A percentile compares a stretch with the other conserved stretches of the same genome.
These are phyloP conservation scores for Clonostachys sp. DNA, from an alignment of 2,329 filamentous ascomycete species.

Conservation along the genomic window DNA sequence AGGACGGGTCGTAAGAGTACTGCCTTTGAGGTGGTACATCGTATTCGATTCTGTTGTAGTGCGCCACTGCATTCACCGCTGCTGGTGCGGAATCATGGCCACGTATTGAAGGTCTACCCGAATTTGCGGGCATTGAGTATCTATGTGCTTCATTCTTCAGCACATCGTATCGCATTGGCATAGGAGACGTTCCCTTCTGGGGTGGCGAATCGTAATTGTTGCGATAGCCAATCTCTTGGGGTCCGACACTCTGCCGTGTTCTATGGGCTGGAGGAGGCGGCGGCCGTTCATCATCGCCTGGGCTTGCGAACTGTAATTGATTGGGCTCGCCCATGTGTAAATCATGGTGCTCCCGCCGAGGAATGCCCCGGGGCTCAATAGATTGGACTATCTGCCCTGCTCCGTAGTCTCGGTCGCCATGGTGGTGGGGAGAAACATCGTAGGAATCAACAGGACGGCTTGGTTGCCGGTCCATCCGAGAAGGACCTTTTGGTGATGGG, in stretches of 20 bases:
- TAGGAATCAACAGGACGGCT: conserved; percentile 26
- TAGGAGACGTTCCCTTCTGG: conserved; percentile 35
- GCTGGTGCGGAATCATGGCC: conserved; percentile 42
- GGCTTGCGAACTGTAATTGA: conserved; percentile 13
- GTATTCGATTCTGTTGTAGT: conserved; percentile 22
- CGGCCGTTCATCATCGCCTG: conserved; percentile 37
- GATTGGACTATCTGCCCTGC: conserved; percentile 12
- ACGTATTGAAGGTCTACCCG: conserved; percentile 45
- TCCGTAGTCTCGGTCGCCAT: conserved; percentile 30
- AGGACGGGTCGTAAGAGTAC: conserved; percentile 44
- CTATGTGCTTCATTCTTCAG: conserved; percentile 53
- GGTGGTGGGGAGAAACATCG: conserved; percentile 23
- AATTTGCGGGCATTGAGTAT: conserved; percentile 41
- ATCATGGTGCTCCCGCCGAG: conserved; percentile 24
- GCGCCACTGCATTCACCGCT: conserved; percentile 16
- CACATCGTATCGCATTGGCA: conserved; percentile 56
- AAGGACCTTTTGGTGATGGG: conserved; percentile 16
- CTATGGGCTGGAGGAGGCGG: conserved; percentile 54
- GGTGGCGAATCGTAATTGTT: conserved; percentile 32
- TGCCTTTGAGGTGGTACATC: conserved; percentile 34
- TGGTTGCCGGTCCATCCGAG: conserved; percentile 18
- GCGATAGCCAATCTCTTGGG: conserved; percentile 35
- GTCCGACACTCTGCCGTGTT: conserved; percentile 36
- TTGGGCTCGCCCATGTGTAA: conserved; percentile 8
- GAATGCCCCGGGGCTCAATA: conserved; percentile 25